phyloP scores from a whole-genome alignment of 352 stramenopile species.

The Phytophthora pluvialis region DNA sequence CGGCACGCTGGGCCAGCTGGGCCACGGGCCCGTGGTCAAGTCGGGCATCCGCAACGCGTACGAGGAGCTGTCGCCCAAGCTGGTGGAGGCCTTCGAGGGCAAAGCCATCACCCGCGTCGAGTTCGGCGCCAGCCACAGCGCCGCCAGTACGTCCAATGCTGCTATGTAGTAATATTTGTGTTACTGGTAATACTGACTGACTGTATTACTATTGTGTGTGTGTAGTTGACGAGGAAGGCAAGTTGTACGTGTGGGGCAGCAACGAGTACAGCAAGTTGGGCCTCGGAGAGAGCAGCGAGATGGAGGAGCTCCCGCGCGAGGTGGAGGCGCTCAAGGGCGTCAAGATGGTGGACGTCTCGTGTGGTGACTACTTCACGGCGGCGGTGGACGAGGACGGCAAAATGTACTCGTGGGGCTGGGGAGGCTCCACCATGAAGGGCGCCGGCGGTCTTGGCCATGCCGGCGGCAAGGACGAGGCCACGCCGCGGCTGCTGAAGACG shows the following conservation, averaged over 20 bases:
- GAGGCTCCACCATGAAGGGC: slow-evolving; percentile 85
- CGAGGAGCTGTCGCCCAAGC: slow-evolving; percentile 77
- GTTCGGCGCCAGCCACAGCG: slow-evolving; percentile 80
- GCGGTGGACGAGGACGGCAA: slow-evolving; percentile 87
- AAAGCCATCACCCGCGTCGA: slow-evolving; percentile 72
- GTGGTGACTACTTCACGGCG: slow-evolving; percentile 87
- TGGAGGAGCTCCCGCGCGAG: slow-evolving; percentile 58
- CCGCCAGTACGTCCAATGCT: slow-evolving; percentile 64
- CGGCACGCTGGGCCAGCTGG: slow-evolving; percentile 85
- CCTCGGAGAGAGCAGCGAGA: slow-evolving; percentile 54
- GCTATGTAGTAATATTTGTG: slow-evolving; percentile 9
- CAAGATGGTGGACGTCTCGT: slow-evolving; percentile 85
- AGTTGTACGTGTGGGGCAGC: slow-evolving; percentile 84
- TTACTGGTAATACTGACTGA: slow-evolving; percentile 4
- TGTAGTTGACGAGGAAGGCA: slow-evolving; percentile 72
- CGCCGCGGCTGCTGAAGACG: slow-evolving; percentile 67
- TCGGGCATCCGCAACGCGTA: slow-evolving; percentile 87
- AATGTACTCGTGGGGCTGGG: slow-evolving; percentile 93
- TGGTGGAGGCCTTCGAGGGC: slow-evolving; percentile 75
- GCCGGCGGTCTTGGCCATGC: slow-evolving; percentile 77
- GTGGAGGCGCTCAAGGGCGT: slow-evolving; percentile 75
- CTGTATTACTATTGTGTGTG: slow-evolving; percentile 8
- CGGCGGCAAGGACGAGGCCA: slow-evolving; percentile 75
- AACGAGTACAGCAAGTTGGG: slow-evolving; percentile 92
- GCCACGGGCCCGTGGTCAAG: slow-evolving; percentile 81